phyloP scores from a whole-genome alignment of 768 basidiomycete genomes.

The Tulasnella sp. region DNA sequence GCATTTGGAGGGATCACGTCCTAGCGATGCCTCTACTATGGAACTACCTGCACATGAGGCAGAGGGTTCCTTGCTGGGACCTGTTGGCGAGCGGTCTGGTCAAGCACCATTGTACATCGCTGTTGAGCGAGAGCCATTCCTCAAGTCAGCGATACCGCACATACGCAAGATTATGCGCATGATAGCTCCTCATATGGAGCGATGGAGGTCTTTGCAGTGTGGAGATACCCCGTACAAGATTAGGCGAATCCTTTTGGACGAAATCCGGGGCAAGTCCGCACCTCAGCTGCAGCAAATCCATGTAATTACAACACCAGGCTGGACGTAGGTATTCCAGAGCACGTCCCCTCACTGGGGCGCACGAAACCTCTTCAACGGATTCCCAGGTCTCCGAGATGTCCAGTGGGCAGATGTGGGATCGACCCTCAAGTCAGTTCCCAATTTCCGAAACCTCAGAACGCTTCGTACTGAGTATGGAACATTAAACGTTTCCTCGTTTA shows the following conservation, averaged over 20 bases:
- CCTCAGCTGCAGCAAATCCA: too few relatives aligned
- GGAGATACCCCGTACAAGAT: not conserved
- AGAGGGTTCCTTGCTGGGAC: not conserved
- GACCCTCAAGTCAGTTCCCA: not conserved
- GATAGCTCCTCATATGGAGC: not conserved
- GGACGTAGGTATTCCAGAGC: too few relatives aligned
- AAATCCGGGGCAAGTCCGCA: not conserved
- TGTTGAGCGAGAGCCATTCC: not conserved
- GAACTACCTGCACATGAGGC: not conserved
- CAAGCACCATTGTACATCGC: not conserved
- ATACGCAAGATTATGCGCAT: not conserved
- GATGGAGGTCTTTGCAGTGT: not conserved
- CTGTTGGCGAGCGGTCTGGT: not conserved
- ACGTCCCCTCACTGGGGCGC: too few relatives aligned
- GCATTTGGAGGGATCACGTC: not conserved
- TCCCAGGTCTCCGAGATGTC: not conserved
- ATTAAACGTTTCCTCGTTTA: not conserved
- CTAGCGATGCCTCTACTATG: not conserved
- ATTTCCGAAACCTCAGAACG: not conserved
- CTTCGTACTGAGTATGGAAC: not conserved
- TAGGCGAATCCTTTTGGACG: not conserved
- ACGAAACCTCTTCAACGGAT: too few relatives aligned
- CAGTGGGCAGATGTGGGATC: not conserved
- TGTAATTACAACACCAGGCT: too few relatives aligned
- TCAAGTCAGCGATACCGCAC: not conserved